phyloP scores from a whole-genome alignment of 2,329 filamentous ascomycete genomes.

The Penicillium vulpinum region DNA sequence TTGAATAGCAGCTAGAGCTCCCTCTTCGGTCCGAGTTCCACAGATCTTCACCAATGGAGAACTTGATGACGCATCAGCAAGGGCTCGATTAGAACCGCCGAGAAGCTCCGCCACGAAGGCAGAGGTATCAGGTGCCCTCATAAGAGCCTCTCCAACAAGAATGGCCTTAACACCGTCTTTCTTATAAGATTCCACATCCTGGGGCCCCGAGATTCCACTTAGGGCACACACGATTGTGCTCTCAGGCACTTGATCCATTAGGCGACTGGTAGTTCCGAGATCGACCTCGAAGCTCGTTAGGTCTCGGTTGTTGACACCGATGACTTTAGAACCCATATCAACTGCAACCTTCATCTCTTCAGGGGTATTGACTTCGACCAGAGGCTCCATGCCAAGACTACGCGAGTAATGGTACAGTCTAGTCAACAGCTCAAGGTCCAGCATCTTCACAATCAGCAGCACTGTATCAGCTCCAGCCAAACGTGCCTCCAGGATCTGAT shows the following conservation, averaged over 20 bases:
- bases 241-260: constrained; percentile 82
- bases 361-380: constrained; percentile 93
- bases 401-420: constrained; percentile 84
- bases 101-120: constrained; percentile 83
- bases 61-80: constrained; percentile 20
- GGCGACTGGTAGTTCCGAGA: constrained; percentile 81
- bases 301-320: constrained; percentile 97
- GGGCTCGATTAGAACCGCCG: constrained; percentile 49
- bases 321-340: constrained; percentile 81
- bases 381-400: constrained; percentile 91
- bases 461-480: constrained; percentile 93
- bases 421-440: constrained; percentile 71
- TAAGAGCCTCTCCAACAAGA: constrained; percentile 91
- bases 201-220: constrained; percentile 85
- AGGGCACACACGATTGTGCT: constrained; percentile 88
- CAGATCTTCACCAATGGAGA: constrained; percentile 86
- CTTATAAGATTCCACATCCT: constrained; percentile 85
- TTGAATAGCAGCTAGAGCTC: constrained; percentile 75
- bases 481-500: constrained; percentile 93
- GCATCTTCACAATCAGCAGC: constrained; percentile 97
- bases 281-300: constrained; percentile 97
- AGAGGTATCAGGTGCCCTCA: constrained; percentile 81
- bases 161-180: constrained; percentile 89
- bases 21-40: constrained; percentile 80
- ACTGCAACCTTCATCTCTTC: constrained; percentile 91